phyloP scores from a whole-genome alignment of 1,139 yeast species.

The Yamadazyma dushanensis region DNA sequence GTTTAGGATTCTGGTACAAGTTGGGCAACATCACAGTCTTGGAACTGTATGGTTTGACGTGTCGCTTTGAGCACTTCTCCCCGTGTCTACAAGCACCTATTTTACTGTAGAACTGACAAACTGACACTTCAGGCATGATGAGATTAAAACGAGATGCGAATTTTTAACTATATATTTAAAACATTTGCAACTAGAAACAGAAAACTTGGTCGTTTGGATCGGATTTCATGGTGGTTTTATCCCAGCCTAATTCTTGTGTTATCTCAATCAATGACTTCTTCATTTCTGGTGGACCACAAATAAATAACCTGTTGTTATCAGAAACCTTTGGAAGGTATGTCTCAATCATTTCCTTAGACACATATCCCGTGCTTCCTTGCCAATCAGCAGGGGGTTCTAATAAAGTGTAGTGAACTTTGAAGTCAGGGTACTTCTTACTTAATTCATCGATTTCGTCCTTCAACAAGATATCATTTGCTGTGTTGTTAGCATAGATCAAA shows the following conservation, averaged over 20 bases:
- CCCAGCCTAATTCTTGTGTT: conserved; percentile 65
- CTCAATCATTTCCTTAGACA: conserved; percentile 56
- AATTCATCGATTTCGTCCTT: conserved; percentile 71
- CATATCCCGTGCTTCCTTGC: conserved; percentile 60
- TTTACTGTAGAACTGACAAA: conserved; percentile 64
- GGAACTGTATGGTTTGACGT: conserved; percentile 68
- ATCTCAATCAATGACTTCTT: conserved; percentile 50
- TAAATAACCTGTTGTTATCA: conserved; percentile 52
- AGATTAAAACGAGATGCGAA: conserved; percentile 1
- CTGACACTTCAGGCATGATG: conserved; percentile 4
- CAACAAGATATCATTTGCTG: conserved; percentile 69
- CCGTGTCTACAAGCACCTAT: conserved; percentile 97
- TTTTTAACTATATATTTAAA: background rate
- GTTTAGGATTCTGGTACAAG: conserved; percentile 66
- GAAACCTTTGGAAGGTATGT: conserved; percentile 51
- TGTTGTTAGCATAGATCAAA: conserved; percentile 68
- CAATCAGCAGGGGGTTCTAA: conserved; percentile 41
- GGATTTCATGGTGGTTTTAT: conserved; percentile 42
- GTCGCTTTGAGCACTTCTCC: conserved; percentile 79
- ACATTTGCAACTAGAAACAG: conserved; percentile 45
- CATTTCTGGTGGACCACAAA: conserved; percentile 81
- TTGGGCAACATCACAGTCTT: conserved; percentile 68
- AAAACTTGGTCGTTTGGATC: conserved; percentile 67
- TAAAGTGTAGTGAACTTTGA: conserved; percentile 46
- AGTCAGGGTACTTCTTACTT: conserved; percentile 58